Base-by-base conservation (phyloP, 2,329 filamentous ascomycete genomes). In the Gaeumannomyces sp. region DNA sequence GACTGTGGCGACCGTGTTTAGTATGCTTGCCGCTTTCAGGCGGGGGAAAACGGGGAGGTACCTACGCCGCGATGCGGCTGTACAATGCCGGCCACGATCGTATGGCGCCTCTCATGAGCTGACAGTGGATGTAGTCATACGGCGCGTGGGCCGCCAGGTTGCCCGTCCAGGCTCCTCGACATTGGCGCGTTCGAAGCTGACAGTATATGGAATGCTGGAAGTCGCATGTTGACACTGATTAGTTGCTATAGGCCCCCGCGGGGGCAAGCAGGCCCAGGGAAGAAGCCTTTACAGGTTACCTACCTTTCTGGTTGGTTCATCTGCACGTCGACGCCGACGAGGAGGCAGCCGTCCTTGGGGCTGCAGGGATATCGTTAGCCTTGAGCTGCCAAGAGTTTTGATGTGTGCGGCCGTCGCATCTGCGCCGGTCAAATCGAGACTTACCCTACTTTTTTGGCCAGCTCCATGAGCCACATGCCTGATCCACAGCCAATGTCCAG, bases 111-210 rank as follows among this genome's bases (percentile, higher is more conserved):
- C 85, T 83, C 27, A 93, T 86, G 83, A 91, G 88, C 65, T 91
- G 88, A 73, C 96, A 80, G 72, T 96, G 91, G 68, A 97, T 89
- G 69, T 97, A 75, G 76, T 98, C 92, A 78, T 89, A 95, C 1
- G 88, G 88, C 64, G 78, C 72, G 22, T 72, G 68, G n/a, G 76
- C 74, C 28, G 80, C 64, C 62, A 63, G 22, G 10, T 63, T 53
- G 57, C 76, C 73, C 69, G 71, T 65, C 92, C 93, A 97, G 22
- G 83, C 64, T 86, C 85, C 71, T 96, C 92, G 70, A 95, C 89
- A 74, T 96, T 92, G 74, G 87, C 85, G 64, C 88, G 88, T 67
- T 83, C 80, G 70, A 93, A 92, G 57, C 82, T 80, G 70, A 89
- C 81, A 67, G 91, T 91, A 28, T 81, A 80, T 1, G 90, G 90